phyloP scores from a whole-genome alignment of 1,139 yeast species.

The Yamadazyma buinensis region DNA sequence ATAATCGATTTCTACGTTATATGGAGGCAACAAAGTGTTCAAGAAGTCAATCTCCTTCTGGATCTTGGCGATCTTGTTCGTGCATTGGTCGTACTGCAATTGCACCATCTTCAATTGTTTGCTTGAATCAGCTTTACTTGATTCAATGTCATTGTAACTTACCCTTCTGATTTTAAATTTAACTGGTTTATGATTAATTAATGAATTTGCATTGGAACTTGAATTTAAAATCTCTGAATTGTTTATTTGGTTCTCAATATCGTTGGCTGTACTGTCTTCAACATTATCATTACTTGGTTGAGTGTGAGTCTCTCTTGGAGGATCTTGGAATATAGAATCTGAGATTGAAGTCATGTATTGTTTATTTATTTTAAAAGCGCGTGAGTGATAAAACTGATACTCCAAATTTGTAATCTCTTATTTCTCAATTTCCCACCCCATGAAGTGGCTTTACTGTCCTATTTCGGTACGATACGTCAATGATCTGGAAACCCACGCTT shows the following conservation, averaged over 20 bases:
- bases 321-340: no score
- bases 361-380: no score
- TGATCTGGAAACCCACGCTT: slow-evolving; percentile 17
- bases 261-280: no score
- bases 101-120: slow-evolving; percentile 24
- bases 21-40: slow-evolving; percentile 41
- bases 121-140: slow-evolving; percentile 19
- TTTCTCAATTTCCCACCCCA: no score
- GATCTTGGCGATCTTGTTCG: slow-evolving; percentile 31
- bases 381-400: no score
- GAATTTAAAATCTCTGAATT: neutral
- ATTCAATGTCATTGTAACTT: slow-evolving; percentile 16
- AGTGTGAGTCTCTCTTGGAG: no score
- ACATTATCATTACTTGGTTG: no score
- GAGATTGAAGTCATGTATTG: no score
- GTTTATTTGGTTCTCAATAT: no score
- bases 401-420: no score
- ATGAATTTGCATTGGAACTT: no score
- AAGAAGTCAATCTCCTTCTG: slow-evolving; percentile 41
- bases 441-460: slow-evolving; percentile 26
- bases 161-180: slow-evolving; percentile 44
- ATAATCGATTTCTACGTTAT: slow-evolving; percentile 44
- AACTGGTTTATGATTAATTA: slow-evolving; percentile 24
- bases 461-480: slow-evolving; percentile 24
- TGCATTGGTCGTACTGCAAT: slow-evolving; percentile 35